phyloP scores from a whole-genome alignment of 2,329 filamentous ascomycete genomes.

The Simplicillium aogashimaense region DNA sequence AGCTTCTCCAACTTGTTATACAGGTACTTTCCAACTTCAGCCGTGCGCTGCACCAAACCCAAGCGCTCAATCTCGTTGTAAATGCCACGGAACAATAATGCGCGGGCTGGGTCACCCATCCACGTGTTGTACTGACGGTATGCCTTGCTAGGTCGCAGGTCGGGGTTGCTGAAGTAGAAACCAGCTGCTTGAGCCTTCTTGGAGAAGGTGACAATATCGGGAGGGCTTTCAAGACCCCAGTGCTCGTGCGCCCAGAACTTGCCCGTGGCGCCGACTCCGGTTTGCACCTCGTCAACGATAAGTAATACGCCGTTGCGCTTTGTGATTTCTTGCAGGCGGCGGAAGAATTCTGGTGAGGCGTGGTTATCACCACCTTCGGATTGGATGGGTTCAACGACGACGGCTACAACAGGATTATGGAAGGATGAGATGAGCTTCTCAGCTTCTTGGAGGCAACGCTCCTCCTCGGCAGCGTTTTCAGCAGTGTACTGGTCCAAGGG shows the following conservation, averaged over 20 bases:
- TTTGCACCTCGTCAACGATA: conserved; percentile 93
- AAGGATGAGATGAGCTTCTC: conserved; percentile 72
- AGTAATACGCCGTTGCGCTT: conserved; percentile 67
- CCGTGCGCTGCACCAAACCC: conserved; percentile 69
- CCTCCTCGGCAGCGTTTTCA: conserved; percentile 73
- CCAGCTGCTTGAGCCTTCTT: conserved; percentile 94
- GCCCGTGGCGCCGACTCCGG: conserved; percentile 82
- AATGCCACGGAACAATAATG: conserved; percentile 78
- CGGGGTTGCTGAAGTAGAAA: conserved; percentile 79
- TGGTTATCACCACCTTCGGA: conserved; percentile 94
- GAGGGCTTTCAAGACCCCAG: conserved; percentile 70
- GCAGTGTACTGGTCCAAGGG: conserved; percentile 68
- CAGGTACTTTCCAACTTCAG: conserved; percentile 68
- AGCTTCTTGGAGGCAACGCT: conserved; percentile 71
- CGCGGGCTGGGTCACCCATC: conserved; percentile 87
- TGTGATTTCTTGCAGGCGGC: conserved; percentile 68
- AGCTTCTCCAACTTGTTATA: conserved; percentile 60
- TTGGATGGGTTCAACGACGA: conserved; percentile 84
- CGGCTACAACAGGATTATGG: conserved; percentile 69
- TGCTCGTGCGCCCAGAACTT: conserved; percentile 97
- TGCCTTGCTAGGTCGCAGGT: conserved; percentile 77
- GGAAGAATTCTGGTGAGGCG: conserved; percentile 80
- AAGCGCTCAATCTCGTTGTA: conserved; percentile 68
- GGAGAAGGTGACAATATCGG: conserved; percentile 90
- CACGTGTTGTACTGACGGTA: conserved; percentile 97